These are phyloP conservation scores for Aspergillus nanangensis DNA, from an alignment of 495 filamentous ascomycete species.

Conservation along the genomic window DNA sequence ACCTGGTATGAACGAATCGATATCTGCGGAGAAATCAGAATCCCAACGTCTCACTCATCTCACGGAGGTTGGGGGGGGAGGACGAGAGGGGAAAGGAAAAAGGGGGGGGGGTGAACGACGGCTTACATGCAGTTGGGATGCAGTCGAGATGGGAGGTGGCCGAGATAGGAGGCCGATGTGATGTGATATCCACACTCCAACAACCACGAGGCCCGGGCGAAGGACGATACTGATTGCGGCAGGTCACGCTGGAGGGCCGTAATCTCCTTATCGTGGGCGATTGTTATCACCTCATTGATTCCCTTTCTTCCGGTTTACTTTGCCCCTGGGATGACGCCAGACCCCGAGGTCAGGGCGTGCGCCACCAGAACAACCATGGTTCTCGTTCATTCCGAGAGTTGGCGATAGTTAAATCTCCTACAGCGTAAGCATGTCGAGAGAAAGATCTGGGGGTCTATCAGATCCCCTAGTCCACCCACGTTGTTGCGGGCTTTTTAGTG, in stretches of 20 bases:
- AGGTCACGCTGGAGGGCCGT: conserved; percentile 11
- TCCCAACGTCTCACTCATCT: neutral
- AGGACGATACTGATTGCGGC: conserved; percentile 18
- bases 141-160: too few species aligned
- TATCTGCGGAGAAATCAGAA: neutral
- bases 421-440: too few species aligned
- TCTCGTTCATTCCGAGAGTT: neutral
- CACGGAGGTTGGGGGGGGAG: neutral
- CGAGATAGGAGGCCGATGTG: neutral
- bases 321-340: conserved; percentile 1
- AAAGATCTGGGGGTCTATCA: too few species aligned
- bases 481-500: too few species aligned
- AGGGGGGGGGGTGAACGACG: neutral
- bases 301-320: neutral
- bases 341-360: conserved; percentile 1
- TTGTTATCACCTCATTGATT: conserved; percentile 1
- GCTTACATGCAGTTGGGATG: too few species aligned
- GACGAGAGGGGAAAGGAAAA: conserved; percentile 3
- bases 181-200: neutral
- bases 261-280: conserved; percentile 2
- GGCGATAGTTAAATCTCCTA: too few species aligned
- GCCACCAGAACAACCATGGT: neutral
- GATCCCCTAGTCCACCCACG: too few species aligned
- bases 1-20: neutral
- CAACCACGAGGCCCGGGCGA: conserved; percentile 18